These are phyloP conservation scores for Sporisorium graminicola DNA, from an alignment of 1,284 basidiomycete genomes.

Conservation along the genomic window DNA sequence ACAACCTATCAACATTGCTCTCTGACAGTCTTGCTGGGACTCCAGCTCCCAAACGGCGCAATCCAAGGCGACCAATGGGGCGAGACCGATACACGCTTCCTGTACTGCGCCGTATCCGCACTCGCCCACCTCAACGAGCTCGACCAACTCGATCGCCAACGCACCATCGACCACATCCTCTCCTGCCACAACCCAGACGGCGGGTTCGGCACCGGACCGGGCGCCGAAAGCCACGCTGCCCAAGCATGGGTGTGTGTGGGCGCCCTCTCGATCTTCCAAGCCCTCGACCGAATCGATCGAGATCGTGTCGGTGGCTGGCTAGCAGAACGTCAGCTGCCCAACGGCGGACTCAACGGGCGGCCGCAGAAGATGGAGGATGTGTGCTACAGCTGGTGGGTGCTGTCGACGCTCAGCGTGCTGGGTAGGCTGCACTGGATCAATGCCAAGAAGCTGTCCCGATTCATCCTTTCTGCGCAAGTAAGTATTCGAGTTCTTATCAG, in stretches of 20 bases:
- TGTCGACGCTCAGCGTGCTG: conserved; percentile 88
- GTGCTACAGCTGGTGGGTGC: conserved; percentile 97
- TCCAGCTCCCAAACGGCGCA: conserved; percentile 79
- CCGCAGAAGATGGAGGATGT: conserved; percentile 99
- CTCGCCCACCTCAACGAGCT: conserved; percentile 81
- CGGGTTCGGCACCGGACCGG: conserved; percentile 85
- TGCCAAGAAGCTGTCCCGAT: conserved; percentile 79
- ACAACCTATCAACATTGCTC: background rate
- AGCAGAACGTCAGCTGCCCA: conserved; percentile 89
- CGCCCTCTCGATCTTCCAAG: conserved; percentile 85
- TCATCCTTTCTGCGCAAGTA: conserved; percentile 91
- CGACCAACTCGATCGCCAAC: conserved; percentile 71
- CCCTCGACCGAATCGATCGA: conserved; percentile 74
- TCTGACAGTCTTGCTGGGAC: conserved; percentile 75
- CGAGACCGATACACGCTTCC: conserved; percentile 91
- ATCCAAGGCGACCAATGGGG: conserved; percentile 92
- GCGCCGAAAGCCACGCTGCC: conserved; percentile 91
- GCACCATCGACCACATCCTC: conserved; percentile 80
- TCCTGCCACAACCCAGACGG: conserved; percentile 93
- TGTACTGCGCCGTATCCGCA: conserved; percentile 85
- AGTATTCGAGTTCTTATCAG: conserved; percentile 41
- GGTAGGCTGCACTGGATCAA: conserved; percentile 91
- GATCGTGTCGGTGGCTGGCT: conserved; percentile 88
- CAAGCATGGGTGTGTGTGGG: conserved; percentile 93
- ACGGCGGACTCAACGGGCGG: conserved; percentile 92